Evolutionary conservation across 208 protist species (phyloP).

Genomic region (Wallacemonas sp.): DNA sequence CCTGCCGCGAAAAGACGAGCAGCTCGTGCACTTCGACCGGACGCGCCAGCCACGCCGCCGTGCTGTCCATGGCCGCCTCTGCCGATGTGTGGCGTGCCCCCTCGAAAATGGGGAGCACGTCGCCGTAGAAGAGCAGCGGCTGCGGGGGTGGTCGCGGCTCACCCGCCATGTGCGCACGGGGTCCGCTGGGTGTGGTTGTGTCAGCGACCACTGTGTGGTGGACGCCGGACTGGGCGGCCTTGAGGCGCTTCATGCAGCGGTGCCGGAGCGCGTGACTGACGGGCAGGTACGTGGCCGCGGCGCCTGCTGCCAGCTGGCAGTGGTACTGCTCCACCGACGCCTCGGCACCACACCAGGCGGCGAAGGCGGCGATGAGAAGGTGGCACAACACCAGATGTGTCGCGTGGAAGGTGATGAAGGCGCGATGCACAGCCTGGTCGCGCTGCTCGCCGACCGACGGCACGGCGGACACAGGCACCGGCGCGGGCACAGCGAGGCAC

Average conservation of each 20-base stretch:
- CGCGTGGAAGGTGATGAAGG: constrained; percentile 38
- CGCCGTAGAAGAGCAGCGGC: constrained; percentile 7
- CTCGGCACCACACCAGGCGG: constrained; percentile 57
- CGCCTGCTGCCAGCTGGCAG: constrained; percentile 72
- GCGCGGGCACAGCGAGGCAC: constrained; percentile 33
- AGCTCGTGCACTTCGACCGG: constrained; percentile 18
- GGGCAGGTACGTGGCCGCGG: constrained; percentile 58
- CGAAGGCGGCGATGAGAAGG: constrained; percentile 70
- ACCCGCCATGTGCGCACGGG: neutral
- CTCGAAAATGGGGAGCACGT: constrained; percentile 4
- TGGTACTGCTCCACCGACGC: constrained; percentile 59
- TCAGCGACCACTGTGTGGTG: neutral
- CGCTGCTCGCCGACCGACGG: neutral
- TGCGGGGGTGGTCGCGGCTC: neutral
- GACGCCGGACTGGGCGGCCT: constrained; percentile 30
- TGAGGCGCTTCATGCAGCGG: constrained; percentile 45
- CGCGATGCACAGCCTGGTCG: constrained; percentile 18
- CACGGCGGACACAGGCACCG: neutral
- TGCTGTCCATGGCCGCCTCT: neutral
- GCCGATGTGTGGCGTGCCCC: no score
- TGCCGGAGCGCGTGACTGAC: constrained; percentile 19
- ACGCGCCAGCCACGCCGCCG: neutral
- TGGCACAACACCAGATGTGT: constrained; percentile 72
- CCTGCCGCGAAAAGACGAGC: neutral
- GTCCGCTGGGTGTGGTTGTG: constrained; percentile 16